phyloP scores from a whole-genome alignment of 176 grass and related monocot species.

The Secale cereale region DNA sequence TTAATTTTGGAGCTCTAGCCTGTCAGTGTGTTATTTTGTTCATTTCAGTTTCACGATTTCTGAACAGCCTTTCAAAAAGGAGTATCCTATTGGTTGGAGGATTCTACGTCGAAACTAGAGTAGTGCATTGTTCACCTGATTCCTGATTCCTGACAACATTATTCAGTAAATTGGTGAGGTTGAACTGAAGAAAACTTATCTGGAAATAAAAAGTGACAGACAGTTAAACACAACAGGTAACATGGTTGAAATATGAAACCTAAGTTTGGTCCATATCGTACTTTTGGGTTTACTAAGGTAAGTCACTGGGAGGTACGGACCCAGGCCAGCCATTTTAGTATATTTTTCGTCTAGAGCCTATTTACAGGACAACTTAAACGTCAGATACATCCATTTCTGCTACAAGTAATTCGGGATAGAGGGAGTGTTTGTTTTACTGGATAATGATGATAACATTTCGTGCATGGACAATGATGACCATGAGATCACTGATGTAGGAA shows the following conservation, averaged over 20 bases:
- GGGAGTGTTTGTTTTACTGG: neutral
- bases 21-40: neutral
- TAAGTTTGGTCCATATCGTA: neutral
- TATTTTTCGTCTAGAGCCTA: neutral
- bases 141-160: neutral
- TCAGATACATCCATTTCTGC: no score
- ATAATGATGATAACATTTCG: neutral
- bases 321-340: neutral
- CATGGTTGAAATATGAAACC: neutral
- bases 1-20: neutral
- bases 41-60: neutral
- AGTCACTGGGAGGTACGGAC: neutral
- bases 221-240: slow-evolving; percentile 7
- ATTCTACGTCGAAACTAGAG: neutral
- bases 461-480: neutral
- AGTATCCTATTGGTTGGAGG: neutral
- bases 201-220: neutral
- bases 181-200: neutral
- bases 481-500: neutral
- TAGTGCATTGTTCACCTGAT: neutral
- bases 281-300: neutral
- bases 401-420: no score
- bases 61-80: neutral
- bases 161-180: neutral
- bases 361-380: neutral